Conservation (phyloP, 164 flowering plant species). For the Kingdonia uniflora region DNA sequence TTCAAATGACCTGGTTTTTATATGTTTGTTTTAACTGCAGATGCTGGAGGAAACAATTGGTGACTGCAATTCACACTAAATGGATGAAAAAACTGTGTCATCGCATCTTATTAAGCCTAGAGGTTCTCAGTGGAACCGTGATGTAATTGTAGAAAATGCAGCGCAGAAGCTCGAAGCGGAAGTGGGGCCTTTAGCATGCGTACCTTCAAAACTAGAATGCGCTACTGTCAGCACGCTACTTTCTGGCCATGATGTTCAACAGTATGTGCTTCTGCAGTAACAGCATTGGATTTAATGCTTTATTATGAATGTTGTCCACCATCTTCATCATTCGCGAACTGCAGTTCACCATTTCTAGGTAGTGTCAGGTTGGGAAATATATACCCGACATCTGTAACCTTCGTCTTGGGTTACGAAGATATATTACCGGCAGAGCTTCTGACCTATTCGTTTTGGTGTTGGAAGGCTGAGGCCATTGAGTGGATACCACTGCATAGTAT, state of each 20-base stretch:
- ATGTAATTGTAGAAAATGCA: constrained; percentile 35
- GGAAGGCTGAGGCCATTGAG: constrained; percentile 18
- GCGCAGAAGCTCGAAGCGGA: constrained; percentile 37
- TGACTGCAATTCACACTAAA: constrained; percentile 20
- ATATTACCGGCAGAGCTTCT: constrained; percentile 16
- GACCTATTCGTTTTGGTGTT: constrained; percentile 51
- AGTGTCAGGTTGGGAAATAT: constrained; percentile 21
- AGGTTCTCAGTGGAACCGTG: constrained; percentile 2
- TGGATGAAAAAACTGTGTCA: constrained; percentile 51
- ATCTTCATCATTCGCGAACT: not conserved
- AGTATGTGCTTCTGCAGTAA: constrained; percentile 45
- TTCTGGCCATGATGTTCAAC: constrained; percentile 48
- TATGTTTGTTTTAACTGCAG: too few species aligned
- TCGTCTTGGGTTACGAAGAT: constrained; percentile 27
- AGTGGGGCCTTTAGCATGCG: constrained; percentile 49
- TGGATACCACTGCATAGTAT: too few species aligned
- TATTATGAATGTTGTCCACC: not conserved
- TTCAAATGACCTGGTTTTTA: too few species aligned
- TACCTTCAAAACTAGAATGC: constrained; percentile 37
- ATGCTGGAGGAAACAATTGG: constrained; percentile 46
- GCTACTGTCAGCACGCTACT: constrained; percentile 62
- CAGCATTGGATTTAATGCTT: constrained; percentile 29
- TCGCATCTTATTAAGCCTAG: not conserved
- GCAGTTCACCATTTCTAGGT: not conserved
- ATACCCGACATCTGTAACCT: constrained; percentile 12